Percentiles rank a stretch among this genome's conserved stretches.
Conservation (phyloP, 108 stramenopile species). For the Thalassiosira profunda region DNA sequence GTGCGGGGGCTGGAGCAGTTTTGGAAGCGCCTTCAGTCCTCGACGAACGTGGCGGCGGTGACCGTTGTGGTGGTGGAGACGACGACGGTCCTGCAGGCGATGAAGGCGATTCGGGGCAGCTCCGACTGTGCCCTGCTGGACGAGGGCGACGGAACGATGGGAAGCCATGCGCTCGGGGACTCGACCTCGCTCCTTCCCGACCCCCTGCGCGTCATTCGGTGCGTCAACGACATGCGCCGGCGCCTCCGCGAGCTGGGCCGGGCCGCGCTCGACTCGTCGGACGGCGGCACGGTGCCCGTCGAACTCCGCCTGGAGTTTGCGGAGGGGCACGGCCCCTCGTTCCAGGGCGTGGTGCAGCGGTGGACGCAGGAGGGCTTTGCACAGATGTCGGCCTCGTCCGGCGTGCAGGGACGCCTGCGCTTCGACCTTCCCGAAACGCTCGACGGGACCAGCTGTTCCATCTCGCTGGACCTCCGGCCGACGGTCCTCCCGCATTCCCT, state of each 20-base stretch:
- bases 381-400: slow-evolving; percentile 17
- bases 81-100: too few species aligned
- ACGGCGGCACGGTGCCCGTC: slow-evolving; percentile 7
- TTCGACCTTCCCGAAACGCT: slow-evolving; percentile 53
- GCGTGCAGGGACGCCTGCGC: slow-evolving; percentile 21
- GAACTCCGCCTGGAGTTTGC: slow-evolving; percentile 39
- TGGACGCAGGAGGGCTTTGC: slow-evolving; percentile 32
- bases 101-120: too few species aligned
- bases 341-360: slow-evolving; percentile 33
- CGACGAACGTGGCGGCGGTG: too few species aligned
- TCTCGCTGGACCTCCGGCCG: slow-evolving; percentile 38
- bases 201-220: slow-evolving; percentile 26
- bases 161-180: too few species aligned
- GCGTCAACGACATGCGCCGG: slow-evolving; percentile 26
- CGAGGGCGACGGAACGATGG: too few species aligned
- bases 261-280: not conserved
- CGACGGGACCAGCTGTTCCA: slow-evolving; percentile 41
- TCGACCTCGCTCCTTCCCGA: too few species aligned
- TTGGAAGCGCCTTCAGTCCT: slow-evolving; percentile 33
- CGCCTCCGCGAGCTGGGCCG: slow-evolving; percentile 30
- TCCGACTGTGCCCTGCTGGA: too few species aligned
- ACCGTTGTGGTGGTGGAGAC: too few species aligned
- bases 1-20: slow-evolving; percentile 23
- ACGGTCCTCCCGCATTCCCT: slow-evolving; percentile 34
- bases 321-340: slow-evolving; percentile 33